These are phyloP conservation scores for Pseudevernia furfuracea DNA, from an alignment of 495 filamentous ascomycete species.

Conservation along the genomic window DNA sequence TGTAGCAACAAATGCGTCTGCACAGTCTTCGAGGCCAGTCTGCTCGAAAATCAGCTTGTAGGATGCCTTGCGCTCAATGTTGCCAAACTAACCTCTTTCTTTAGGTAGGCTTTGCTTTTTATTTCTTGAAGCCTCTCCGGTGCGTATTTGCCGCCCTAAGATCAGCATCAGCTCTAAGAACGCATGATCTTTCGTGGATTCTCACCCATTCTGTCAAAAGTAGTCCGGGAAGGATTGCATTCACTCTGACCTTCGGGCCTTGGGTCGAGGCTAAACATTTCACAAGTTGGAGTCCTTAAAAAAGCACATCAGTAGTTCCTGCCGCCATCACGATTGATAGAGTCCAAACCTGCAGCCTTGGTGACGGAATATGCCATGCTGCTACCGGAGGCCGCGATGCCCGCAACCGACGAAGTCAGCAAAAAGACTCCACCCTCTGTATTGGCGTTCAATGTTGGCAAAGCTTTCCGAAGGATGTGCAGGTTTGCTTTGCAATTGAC, in stretches of 20 bases:
- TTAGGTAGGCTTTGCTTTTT: conserved; percentile 36
- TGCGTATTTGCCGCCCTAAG: conserved; percentile 42
- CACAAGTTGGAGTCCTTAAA: conserved; percentile 56
- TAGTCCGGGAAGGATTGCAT: conserved; percentile 60
- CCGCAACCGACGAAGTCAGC: conserved; percentile 59
- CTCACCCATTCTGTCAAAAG: conserved; percentile 66
- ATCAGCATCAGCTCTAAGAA: conserved; percentile 3
- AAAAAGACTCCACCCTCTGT: conserved; percentile 62
- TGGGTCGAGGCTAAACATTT: conserved; percentile 62
- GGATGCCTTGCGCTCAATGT: not conserved
- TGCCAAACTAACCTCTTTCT: conserved; percentile 33
- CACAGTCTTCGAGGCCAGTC: conserved; percentile 51
- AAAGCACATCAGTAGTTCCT: not conserved
- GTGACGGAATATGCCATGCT: conserved; percentile 60
- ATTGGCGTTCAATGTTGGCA: conserved; percentile 60
- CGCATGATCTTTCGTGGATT: conserved; percentile 8
- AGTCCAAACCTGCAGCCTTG: conserved; percentile 49
- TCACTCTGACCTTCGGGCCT: conserved; percentile 57
- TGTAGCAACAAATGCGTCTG: conserved; percentile 44
- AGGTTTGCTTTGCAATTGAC: conserved; percentile 62
- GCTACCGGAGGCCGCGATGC: conserved; percentile 42
- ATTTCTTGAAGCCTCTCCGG: conserved; percentile 35
- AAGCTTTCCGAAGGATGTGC: conserved; percentile 53
- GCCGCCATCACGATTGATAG: conserved; percentile 10
- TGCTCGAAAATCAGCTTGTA: conserved; percentile 19